phyloP scores from a whole-genome alignment of 2,329 filamentous ascomycete genomes.

The Cladorrhinum sp. region DNA sequence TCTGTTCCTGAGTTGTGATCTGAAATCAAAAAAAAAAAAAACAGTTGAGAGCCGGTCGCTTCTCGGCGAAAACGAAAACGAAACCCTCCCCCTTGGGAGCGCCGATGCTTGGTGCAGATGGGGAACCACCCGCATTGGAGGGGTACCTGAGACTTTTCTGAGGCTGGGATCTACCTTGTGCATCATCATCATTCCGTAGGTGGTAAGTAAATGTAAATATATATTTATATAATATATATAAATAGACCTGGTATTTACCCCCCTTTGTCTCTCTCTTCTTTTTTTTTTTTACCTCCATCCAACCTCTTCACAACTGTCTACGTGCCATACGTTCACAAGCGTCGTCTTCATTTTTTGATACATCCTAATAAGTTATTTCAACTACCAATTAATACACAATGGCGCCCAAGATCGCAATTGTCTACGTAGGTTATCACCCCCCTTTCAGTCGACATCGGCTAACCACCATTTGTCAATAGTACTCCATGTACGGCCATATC shows the following conservation, averaged over 20 bases:
- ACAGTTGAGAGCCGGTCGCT: no score
- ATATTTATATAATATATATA: no score
- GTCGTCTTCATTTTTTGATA: neutral
- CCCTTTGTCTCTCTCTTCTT: neutral
- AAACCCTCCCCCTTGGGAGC: no score
- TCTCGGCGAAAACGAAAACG: no score
- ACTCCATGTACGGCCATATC: constrained; percentile 94
- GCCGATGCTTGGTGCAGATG: neutral
- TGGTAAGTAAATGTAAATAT: neutral
- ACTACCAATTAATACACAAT: constrained; percentile 49
- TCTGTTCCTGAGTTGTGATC: neutral
- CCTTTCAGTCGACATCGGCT: constrained; percentile 5
- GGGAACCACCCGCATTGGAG: neutral
- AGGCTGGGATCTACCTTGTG: neutral
- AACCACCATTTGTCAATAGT: constrained; percentile 48
- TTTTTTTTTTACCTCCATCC: no score
- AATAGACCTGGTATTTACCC: neutral
- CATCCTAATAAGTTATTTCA: neutral
- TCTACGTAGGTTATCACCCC: constrained; percentile 63
- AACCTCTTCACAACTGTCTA: no score
- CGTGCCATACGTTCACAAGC: no score
- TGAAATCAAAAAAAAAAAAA: neutral
- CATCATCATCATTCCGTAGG: constrained; percentile 1
- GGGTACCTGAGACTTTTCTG: constrained; percentile 5
- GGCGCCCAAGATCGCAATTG: constrained; percentile 89